Conservation (phyloP, 1,284 basidiomycete species). For the Melanopsichium pennsylvanicum region DNA sequence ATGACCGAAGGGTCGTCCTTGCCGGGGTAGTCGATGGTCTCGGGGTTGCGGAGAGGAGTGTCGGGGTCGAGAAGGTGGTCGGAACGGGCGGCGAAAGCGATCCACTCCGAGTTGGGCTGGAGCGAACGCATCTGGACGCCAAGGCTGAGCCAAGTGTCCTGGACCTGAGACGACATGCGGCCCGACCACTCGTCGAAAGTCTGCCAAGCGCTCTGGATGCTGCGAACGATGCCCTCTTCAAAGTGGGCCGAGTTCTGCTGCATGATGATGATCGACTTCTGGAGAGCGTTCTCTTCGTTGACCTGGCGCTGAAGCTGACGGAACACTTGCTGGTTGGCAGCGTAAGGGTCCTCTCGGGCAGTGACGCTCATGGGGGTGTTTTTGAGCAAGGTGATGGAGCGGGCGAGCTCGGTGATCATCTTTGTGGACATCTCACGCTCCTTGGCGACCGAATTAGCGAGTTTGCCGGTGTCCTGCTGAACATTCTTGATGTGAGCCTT, state of each 20-base stretch:
- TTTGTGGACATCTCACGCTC: constrained; percentile 90
- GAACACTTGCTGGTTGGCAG: constrained; percentile 79
- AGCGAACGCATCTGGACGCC: constrained; percentile 82
- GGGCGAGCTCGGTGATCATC: constrained; percentile 85
- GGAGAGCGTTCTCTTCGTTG: constrained; percentile 95
- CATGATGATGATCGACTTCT: constrained; percentile 99
- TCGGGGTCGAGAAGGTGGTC: constrained; percentile 96
- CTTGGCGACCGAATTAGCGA: constrained; percentile 89
- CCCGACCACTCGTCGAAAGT: constrained; percentile 94
- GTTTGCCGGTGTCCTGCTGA: constrained; percentile 96
- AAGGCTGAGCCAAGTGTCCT: constrained; percentile 81
- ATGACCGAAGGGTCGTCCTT: constrained; percentile 90
- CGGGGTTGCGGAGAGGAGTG: constrained; percentile 74
- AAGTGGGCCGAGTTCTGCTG: constrained; percentile 96
- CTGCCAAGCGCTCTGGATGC: constrained; percentile 94
- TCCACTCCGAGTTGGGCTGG: constrained; percentile 93
- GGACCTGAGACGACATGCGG: constrained; percentile 80
- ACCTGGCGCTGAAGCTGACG: constrained; percentile 88
- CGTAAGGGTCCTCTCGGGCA: constrained; percentile 83
- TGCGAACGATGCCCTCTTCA: constrained; percentile 93
- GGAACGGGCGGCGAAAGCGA: constrained; percentile 88
- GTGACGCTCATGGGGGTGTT: constrained; percentile 91
- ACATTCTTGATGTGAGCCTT: constrained; percentile 97
- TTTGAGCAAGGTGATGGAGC: constrained; percentile 87
- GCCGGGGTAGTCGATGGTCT: constrained; percentile 83